phyloP scores from a whole-genome alignment of 257 asterid genomes.

The Craterostigma plantagineum region DNA sequence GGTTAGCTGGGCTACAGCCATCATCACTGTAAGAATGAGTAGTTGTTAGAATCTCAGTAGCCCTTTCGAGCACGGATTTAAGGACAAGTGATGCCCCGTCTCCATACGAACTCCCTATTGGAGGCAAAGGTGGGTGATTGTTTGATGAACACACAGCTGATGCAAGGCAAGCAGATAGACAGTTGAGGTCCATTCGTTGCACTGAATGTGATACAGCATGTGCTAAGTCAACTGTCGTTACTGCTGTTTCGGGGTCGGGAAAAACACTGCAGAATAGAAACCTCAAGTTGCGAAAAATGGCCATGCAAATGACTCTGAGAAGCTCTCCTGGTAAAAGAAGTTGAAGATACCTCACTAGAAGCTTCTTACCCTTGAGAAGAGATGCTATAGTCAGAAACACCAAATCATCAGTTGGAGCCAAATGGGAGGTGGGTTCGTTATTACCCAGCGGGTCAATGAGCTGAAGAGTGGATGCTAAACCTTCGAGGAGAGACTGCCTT shows the following conservation, averaged over 20 bases:
- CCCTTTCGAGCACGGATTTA: conserved; percentile 53
- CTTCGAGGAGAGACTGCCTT: conserved; percentile 54
- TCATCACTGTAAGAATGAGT: conserved; percentile 22
- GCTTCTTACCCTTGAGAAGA: conserved; percentile 62
- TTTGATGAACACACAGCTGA: conserved; percentile 60
- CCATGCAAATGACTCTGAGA: conserved; percentile 61
- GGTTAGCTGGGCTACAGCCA: conserved; percentile 27
- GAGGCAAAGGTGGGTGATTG: conserved; percentile 61
- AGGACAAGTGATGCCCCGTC: conserved; percentile 60
- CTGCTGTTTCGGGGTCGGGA: conserved; percentile 19
- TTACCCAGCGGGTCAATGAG: conserved; percentile 58
- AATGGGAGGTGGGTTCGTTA: conserved; percentile 29
- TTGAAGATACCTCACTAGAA: conserved; percentile 37
- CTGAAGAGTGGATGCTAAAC: conserved; percentile 51
- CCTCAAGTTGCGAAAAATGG: conserved; percentile 64
- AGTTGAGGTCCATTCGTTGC: conserved; percentile 38
- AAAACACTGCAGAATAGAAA: conserved; percentile 41
- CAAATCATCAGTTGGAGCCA: conserved; percentile 35
- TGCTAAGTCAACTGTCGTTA: conserved; percentile 23
- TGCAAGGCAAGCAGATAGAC: conserved; percentile 68
- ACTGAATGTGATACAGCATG: conserved; percentile 25
- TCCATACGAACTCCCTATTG: conserved; percentile 47
- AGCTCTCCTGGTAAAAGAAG: conserved; percentile 50
- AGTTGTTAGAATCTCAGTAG: conserved; percentile 49
- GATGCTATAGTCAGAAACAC: conserved; percentile 41